Percentiles rank a stretch among this genome's conserved stretches.
These are phyloP conservation scores for Beauveria brongniartii DNA, from an alignment of 2,329 filamentous ascomycete genomes.

Conservation along the genomic window DNA sequence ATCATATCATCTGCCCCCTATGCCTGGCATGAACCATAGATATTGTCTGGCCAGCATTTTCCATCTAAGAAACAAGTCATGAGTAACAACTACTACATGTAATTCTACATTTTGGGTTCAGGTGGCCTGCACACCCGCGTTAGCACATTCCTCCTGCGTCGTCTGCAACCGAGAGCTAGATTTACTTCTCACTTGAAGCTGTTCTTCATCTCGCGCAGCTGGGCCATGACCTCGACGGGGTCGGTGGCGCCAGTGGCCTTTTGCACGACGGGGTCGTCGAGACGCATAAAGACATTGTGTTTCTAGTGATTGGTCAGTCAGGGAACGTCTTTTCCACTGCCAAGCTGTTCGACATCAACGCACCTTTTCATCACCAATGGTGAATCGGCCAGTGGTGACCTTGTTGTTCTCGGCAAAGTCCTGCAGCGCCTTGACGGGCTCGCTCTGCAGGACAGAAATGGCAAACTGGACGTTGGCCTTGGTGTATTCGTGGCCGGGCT, in stretches of 20 bases:
- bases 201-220: conserved; percentile 87
- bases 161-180: background rate
- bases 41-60: conserved; percentile 1
- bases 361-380: conserved; percentile 95
- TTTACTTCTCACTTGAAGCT: conserved; percentile 49
- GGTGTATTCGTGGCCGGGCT: conserved; percentile 98
- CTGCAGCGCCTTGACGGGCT: conserved; percentile 68
- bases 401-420: conserved; percentile 70
- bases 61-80: conserved; percentile 1
- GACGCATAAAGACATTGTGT: conserved; percentile 95
- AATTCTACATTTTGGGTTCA: conserved; percentile 15
- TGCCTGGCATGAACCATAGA: conserved; percentile 6
- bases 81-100: conserved; percentile 13
- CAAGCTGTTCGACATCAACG: background rate
- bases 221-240: conserved; percentile 75
- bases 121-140: conserved; percentile 18
- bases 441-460: conserved; percentile 64
- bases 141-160: background rate
- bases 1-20: conserved; percentile 5
- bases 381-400: conserved; percentile 92
- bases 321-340: too few relatives aligned
- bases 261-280: conserved; percentile 77
- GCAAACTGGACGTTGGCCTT: conserved; percentile 90
- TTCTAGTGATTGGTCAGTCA: conserved; percentile 39
- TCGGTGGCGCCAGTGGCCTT: conserved; percentile 75